These are phyloP conservation scores for Claviceps humidiphila DNA, from an alignment of 2,329 filamentous ascomycete species.

Conservation along the genomic window DNA sequence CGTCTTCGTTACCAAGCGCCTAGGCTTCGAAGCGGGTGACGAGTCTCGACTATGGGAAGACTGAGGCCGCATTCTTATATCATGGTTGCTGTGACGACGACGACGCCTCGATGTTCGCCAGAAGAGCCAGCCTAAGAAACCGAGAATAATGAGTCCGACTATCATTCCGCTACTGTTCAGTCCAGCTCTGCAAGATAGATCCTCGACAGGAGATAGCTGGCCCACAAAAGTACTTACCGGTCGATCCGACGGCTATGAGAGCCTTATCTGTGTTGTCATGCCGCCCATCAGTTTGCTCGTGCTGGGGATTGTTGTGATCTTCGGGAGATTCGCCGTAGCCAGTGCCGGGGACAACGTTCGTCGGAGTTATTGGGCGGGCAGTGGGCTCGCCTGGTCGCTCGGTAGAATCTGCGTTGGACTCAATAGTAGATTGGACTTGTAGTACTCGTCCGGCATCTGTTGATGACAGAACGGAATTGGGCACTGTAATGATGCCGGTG, in stretches of 20 bases:
- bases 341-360: neutral
- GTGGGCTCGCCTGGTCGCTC: neutral
- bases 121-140: conserved; percentile 30
- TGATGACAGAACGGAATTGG: conserved; percentile 2
- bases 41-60: neutral
- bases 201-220: neutral
- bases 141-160: conserved; percentile 31
- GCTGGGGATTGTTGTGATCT: neutral
- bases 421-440: neutral
- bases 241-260: conserved; percentile 9
- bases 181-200: neutral
- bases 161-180: neutral
- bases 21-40: conserved; percentile 1
- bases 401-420: neutral
- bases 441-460: conserved; percentile 5
- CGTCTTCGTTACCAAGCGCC: conserved; percentile 6
- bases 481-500: conserved; percentile 1
- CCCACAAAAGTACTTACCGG: conserved; percentile 8
- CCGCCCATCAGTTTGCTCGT: conserved; percentile 2
- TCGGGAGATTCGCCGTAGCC: neutral
- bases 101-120: conserved; percentile 20
- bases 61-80: conserved; percentile 7
- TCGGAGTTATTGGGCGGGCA: neutral
- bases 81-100: conserved; percentile 14
- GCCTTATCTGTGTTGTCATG: conserved; percentile 8